Percentiles rank a stretch among this genome's conserved stretches.
These are phyloP conservation scores for Alternaria metachromatica DNA, from an alignment of 2,329 filamentous ascomycete species.

Conservation along the genomic window DNA sequence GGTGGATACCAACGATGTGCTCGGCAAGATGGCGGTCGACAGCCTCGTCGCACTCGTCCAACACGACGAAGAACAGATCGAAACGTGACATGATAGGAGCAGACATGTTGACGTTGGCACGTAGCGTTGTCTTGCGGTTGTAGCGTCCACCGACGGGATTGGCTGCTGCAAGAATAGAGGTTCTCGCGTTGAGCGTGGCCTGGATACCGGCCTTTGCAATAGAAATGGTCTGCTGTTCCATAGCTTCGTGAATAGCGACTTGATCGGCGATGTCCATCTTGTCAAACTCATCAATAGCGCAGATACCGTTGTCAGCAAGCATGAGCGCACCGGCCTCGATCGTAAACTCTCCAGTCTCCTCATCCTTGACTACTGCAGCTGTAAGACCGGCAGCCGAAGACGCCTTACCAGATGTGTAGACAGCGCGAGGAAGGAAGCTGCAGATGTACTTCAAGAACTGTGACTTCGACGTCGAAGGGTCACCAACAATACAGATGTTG, in stretches of 20 bases:
- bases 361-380: constrained; percentile 95
- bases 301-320: constrained; percentile 96
- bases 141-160: constrained; percentile 97
- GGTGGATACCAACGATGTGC: constrained; percentile 94
- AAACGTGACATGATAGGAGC: constrained; percentile 99
- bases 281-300: constrained; percentile 98
- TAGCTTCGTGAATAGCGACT: constrained; percentile 98
- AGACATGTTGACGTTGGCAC: constrained; percentile 97
- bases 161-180: constrained; percentile 92
- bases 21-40: constrained; percentile 90
- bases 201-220: constrained; percentile 99
- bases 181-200: constrained; percentile 93
- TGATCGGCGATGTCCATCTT: constrained; percentile 99
- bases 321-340: constrained; percentile 98
- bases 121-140: constrained; percentile 91
- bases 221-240: constrained; percentile 99
- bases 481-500: constrained; percentile 98
- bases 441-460: constrained; percentile 99
- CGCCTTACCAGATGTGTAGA: constrained; percentile 97
- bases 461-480: constrained; percentile 95
- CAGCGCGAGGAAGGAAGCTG: constrained; percentile 92
- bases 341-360: constrained; percentile 97
- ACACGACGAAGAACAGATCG: constrained; percentile 96
- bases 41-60: constrained; percentile 94
- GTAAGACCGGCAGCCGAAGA: constrained; percentile 97